Conservation (phyloP, 2,329 filamentous ascomycete species). For the Clonostachys solani region DNA sequence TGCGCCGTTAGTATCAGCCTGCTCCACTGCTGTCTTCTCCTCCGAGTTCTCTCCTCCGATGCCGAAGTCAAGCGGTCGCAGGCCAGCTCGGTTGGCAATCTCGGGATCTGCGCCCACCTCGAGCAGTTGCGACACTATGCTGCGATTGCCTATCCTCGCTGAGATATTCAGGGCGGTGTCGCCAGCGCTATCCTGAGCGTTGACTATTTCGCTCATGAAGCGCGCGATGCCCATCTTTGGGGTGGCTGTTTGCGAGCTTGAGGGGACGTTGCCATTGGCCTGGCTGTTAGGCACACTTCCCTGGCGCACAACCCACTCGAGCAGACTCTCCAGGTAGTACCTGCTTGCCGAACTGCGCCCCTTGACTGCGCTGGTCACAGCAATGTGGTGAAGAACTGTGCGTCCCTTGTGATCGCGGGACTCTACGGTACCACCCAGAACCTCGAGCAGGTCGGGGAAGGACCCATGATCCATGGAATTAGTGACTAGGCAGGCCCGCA, state of each 20-base stretch:
- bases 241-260: slow-evolving; percentile 31
- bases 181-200: slow-evolving; percentile 87
- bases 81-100: slow-evolving; percentile 84
- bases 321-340: slow-evolving; percentile 90
- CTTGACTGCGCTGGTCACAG: slow-evolving; percentile 92
- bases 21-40: slow-evolving; percentile 18
- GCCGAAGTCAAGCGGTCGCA: slow-evolving; percentile 90
- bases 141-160: slow-evolving; percentile 85
- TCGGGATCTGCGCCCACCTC: slow-evolving; percentile 94
- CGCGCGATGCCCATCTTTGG: slow-evolving; percentile 81
- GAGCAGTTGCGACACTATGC: slow-evolving; percentile 92
- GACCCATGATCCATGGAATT: slow-evolving; percentile 90
- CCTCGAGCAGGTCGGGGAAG: slow-evolving; percentile 86
- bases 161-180: slow-evolving; percentile 95
- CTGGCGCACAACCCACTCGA: slow-evolving; percentile 92
- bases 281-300: slow-evolving; percentile 60
- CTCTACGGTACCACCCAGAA: slow-evolving; percentile 86
- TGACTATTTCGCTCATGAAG: slow-evolving; percentile 97
- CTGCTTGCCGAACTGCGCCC: slow-evolving; percentile 87
- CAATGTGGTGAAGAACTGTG: slow-evolving; percentile 94
- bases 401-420: slow-evolving; percentile 84
- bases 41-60: slow-evolving; percentile 65
- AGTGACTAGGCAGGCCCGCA: slow-evolving; percentile 87
- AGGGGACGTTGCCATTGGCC: slow-evolving; percentile 21
- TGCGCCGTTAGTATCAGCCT: slow-evolving; percentile 1